Evolutionary conservation across 2,329 filamentous ascomycete genomes (phyloP).

Genomic region (Huntiella bhutanensis): DNA sequence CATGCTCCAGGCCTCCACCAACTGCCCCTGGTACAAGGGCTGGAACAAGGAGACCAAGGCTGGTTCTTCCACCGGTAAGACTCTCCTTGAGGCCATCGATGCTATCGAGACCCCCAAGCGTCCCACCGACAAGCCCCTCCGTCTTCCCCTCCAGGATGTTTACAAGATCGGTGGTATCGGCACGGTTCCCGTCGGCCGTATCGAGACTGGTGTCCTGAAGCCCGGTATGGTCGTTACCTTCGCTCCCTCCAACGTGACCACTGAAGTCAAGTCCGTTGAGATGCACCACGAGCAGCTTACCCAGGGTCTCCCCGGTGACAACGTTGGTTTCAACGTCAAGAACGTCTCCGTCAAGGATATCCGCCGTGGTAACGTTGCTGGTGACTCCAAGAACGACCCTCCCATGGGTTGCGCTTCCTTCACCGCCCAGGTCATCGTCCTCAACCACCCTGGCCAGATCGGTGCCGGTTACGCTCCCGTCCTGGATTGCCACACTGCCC

Average conservation of each 20-base stretch:
- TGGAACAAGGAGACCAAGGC: conserved; percentile 89
- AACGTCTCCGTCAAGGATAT: conserved; percentile 99
- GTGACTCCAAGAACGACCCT: conserved; percentile 99
- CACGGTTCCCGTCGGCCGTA: conserved; percentile 98
- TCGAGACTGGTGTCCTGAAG: conserved; percentile 97
- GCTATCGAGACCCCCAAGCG: conserved; percentile 81
- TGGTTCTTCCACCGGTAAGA: conserved; percentile 79
- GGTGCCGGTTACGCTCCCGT: conserved; percentile 98
- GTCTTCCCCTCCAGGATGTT: conserved; percentile 99
- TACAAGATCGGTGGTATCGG: conserved; percentile 99
- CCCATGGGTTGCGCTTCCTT: conserved; percentile 76
- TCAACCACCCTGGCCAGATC: conserved; percentile 99
- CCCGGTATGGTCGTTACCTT: conserved; percentile 91
- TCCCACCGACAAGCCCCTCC: conserved; percentile 97
- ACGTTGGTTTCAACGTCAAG: conserved; percentile 99
- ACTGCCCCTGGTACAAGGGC: conserved; percentile 99
- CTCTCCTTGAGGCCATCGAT: conserved; percentile 97
- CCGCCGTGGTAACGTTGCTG: conserved; percentile 97
- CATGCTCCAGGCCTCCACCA: conserved; percentile 79
- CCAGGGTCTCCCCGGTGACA: conserved; percentile 96
- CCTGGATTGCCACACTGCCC: conserved; percentile 98
- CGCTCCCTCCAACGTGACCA: conserved; percentile 96
- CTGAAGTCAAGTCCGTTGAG: conserved; percentile 99
- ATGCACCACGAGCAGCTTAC: conserved; percentile 99
- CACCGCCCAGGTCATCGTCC: conserved; percentile 99